Evolutionary conservation across 2,329 filamentous ascomycete genomes (phyloP), one percentile per base, ranked within the genome.

Genomic region (Fusarium mangiferae): DNA sequence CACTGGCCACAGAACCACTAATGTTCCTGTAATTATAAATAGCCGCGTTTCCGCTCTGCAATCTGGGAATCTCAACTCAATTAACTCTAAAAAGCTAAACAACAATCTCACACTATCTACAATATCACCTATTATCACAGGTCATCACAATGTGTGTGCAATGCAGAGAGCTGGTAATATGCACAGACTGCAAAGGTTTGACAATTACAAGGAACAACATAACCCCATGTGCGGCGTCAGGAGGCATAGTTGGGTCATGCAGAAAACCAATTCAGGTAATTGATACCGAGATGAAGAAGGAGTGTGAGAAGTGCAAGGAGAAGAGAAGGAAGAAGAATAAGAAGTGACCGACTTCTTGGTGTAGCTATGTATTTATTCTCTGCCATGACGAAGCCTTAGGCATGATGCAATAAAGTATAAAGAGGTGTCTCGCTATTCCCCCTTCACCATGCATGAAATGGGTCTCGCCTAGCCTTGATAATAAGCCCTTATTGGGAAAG

Each of bases 351-450:
- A 3, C 5, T 22, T 54, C 5, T 54, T 17, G 24, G 7, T 7
- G 10, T 17, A 13, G 35, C 7, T 52, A 15, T 24, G 1, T 7
- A 4, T 22, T 26, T 38, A 5, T 4, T 9, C 13, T 15, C 7
- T 26, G 13, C 18, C 26, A 28, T 28, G 26, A 28, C 26, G 26
- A 28, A 28, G 26, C 26, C 6, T 28, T 28, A 28, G 28, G 28
- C 28, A 30, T 30, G 7, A 30, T 28, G 35, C 3, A 54, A 54
- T 28, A 28, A 26, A 15, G 17, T 26, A 26, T 12, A n/a, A 33
- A 13, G 2, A 9, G 2, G 7, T 17, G 1, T 13, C 2, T 13
- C 4, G 3, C 3, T 24, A 20, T 11, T 15, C 18, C 3, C 7
- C 5, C 13, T 24, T 24, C 4, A 6, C 6, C 1, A 9, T 54